Conservation (phyloP, 2,329 filamentous ascomycete genomes). For the Diatrype stigma region DNA sequence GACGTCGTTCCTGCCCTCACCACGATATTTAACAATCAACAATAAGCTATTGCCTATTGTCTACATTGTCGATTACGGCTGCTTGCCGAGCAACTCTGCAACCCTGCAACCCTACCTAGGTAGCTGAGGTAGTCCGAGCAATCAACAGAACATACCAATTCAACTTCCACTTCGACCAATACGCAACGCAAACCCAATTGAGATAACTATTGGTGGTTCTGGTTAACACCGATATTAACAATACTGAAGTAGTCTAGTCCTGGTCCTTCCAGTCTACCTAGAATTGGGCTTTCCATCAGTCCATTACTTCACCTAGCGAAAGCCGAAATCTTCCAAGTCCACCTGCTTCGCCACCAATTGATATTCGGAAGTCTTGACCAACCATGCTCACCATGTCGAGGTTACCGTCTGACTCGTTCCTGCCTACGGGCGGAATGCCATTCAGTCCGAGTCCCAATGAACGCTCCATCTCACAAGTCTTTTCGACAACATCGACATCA, state of each 20-base stretch:
- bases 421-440: slow-evolving; percentile 33
- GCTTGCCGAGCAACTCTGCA: background rate
- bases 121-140: background rate
- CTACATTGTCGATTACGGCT: background rate
- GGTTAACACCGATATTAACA: too few species aligned
- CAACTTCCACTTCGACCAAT: too few species aligned
- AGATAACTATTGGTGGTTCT: background rate
- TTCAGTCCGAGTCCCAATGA: slow-evolving; percentile 26
- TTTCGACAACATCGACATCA: slow-evolving; percentile 10
- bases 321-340: background rate
- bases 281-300: too few species aligned
- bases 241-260: background rate
- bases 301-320: background rate
- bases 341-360: slow-evolving; percentile 1
- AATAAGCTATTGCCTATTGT: too few species aligned
- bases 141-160: too few species aligned
- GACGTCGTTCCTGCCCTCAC: too few species aligned
- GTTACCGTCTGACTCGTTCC: slow-evolving; percentile 38
- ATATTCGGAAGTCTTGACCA: slow-evolving; percentile 2
- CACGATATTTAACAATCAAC: background rate
- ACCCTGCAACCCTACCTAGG: background rate
- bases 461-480: slow-evolving; percentile 16
- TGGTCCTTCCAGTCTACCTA: too few species aligned
- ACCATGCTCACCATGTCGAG: slow-evolving; percentile 37
- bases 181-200: background rate